These are phyloP conservation scores for Calonectria leucothoes DNA, from an alignment of 2,329 filamentous ascomycete species.

Conservation along the genomic window DNA sequence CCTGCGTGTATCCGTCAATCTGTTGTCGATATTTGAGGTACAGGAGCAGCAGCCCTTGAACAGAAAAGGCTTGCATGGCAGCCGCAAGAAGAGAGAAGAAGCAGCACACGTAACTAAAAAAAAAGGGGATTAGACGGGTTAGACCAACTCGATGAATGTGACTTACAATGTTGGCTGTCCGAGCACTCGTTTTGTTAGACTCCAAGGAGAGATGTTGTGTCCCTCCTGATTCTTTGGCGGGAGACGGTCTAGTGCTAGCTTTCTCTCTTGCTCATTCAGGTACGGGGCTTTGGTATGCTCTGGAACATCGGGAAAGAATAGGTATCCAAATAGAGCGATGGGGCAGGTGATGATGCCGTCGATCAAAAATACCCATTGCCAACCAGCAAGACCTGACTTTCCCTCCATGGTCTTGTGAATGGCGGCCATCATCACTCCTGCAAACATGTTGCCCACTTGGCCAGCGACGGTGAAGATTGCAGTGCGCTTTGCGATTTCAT, in stretches of 20 bases:
- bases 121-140: neutral
- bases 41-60: slow-evolving; percentile 40
- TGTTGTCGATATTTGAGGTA: slow-evolving; percentile 38
- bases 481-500: slow-evolving; percentile 68
- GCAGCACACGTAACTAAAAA: slow-evolving; percentile 23
- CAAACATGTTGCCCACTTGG: slow-evolving; percentile 68
- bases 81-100: slow-evolving; percentile 45
- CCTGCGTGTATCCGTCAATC: slow-evolving; percentile 33
- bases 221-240: slow-evolving; percentile 48
- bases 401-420: slow-evolving; percentile 49
- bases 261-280: slow-evolving; percentile 47
- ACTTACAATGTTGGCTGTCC: slow-evolving; percentile 43
- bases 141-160: accelerated
- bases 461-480: slow-evolving; percentile 70
- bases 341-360: slow-evolving; percentile 39
- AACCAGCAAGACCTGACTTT: slow-evolving; percentile 53
- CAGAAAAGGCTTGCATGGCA: slow-evolving; percentile 35
- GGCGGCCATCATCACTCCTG: slow-evolving; percentile 67
- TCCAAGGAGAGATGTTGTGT: slow-evolving; percentile 47
- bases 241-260: slow-evolving; percentile 44
- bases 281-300: slow-evolving; percentile 51
- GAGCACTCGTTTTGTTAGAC: slow-evolving; percentile 43
- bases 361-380: slow-evolving; percentile 58
- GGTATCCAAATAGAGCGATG: slow-evolving; percentile 35
- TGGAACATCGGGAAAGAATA: slow-evolving; percentile 43